Conservation (phyloP, 768 basidiomycete genomes). For the Inosperma sp. region DNA sequence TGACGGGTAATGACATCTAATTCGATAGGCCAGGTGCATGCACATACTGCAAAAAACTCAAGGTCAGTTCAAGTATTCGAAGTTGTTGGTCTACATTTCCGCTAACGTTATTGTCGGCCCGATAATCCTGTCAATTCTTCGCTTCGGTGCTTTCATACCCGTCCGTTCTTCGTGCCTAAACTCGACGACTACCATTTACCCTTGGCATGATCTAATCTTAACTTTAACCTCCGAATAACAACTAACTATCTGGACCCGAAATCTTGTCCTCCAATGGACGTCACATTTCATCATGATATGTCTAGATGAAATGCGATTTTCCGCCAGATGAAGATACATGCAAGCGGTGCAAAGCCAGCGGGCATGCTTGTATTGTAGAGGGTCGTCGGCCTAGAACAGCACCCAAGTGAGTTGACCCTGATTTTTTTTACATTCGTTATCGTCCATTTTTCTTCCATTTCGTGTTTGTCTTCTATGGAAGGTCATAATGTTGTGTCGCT, state of each 20-base stretch:
- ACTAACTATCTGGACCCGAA: not conserved
- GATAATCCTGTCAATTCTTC: not conserved
- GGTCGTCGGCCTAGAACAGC: conserved; percentile 73
- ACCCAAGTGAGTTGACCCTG: conserved; percentile 64
- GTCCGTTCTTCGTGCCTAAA: too few species aligned
- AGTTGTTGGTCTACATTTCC: conserved; percentile 15
- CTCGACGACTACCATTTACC: too few species aligned
- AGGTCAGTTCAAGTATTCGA: too few species aligned
- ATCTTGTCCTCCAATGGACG: too few species aligned
- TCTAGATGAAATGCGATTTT: conserved; percentile 84
- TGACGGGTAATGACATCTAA: not conserved
- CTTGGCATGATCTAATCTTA: too few species aligned
- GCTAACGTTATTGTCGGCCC: not conserved
- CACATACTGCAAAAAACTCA: conserved; percentile 82
- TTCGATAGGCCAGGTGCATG: conserved; percentile 70
- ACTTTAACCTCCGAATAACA: too few species aligned
- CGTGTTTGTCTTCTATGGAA: not conserved
- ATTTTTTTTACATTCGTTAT: conserved; percentile 9
- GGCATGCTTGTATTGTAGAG: conserved; percentile 79
- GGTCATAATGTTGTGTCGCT: too few species aligned
- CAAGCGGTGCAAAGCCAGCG: conserved; percentile 66
- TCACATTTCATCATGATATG: conserved; percentile 2
- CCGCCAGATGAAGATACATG: conserved; percentile 70
- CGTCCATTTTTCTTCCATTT: conserved; percentile 5
- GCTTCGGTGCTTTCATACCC: too few species aligned